Conservation (phyloP, 2,329 filamentous ascomycete genomes). For the Fusarium lateritium region DNA sequence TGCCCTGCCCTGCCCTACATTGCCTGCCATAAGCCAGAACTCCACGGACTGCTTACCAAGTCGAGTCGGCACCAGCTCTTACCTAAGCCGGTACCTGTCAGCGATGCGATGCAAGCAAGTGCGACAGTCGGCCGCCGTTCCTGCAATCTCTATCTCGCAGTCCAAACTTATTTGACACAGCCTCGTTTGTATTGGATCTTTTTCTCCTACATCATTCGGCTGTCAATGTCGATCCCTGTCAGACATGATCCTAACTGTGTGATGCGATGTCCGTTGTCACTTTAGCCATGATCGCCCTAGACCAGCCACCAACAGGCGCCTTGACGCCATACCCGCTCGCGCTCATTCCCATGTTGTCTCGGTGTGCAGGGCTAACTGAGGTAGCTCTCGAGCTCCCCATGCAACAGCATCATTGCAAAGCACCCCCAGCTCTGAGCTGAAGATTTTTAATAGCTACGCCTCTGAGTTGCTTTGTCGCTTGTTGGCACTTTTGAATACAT, state of each 20-base stretch:
- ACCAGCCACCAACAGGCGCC: slow-evolving; percentile 47
- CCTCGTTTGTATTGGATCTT: slow-evolving; percentile 25
- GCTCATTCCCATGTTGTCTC: slow-evolving; percentile 15
- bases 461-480: slow-evolving; percentile 9
- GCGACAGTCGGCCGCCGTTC: slow-evolving; percentile 28
- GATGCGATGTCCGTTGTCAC: slow-evolving; percentile 26
- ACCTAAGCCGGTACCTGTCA: slow-evolving; percentile 29
- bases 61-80: background rate
- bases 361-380: slow-evolving; percentile 7
- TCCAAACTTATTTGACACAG: slow-evolving; percentile 24
- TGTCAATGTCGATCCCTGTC: slow-evolving; percentile 6
- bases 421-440: slow-evolving; percentile 2
- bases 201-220: slow-evolving; percentile 3
- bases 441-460: slow-evolving; percentile 11
- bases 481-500: slow-evolving; percentile 19
- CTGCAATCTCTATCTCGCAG: slow-evolving; percentile 7
- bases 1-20: too few species aligned
- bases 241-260: slow-evolving; percentile 1
- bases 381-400: slow-evolving; percentile 11
- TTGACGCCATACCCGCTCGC: slow-evolving; percentile 48
- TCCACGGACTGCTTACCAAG: slow-evolving; percentile 8
- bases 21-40: background rate
- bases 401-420: background rate
- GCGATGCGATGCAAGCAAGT: slow-evolving; percentile 26
- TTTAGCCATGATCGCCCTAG: slow-evolving; percentile 36